Evolutionary conservation across 768 basidiomycete species (phyloP), one percentile per base, ranked within the genome.

Genomic region (Tubosaeta sp.): DNA sequence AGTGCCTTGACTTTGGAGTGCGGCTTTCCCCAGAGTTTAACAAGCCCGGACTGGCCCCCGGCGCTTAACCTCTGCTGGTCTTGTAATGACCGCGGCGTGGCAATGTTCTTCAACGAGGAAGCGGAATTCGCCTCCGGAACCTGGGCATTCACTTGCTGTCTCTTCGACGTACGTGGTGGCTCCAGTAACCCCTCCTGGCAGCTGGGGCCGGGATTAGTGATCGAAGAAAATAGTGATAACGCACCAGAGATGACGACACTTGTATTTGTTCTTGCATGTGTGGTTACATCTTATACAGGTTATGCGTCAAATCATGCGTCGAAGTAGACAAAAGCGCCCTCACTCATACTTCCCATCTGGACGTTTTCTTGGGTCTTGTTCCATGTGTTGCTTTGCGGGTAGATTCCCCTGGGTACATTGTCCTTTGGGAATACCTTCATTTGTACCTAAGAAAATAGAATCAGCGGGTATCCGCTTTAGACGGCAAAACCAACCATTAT

Each of bases 191-290:
- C 90, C 22, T 91, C 85, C 34, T 83, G 79, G 59, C 90, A 91
- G 63, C 90, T 93, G 57, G n/a, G 38, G 26, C 44, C 45, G 48
- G 38, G 47, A 17, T 63, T 49, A 63, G 58, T 35, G 48, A 48
- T 35, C 2, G 9, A 41, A 22, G 16, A 27, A 25, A 42, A 37
- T 43, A 39, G 37, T 56, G 57, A 13, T 47, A 27, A 57, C 46
- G 38, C 73, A 56, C 91, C 91, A 92, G 33, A 84, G 64, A 71
- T 93, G 91, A 25, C 84, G 79, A 63, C 91, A 93, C 39, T 72
- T 76, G 5, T 72, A 69, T 67, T 91, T 92, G 61, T 90, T 82
- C 64, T 86, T 88, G 75, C 91, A 93, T 19, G 76, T 47, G 59
- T 93, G 91, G 58, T 88, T 87, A 62, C 91, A 93, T 46, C 88